Evolutionary conservation across 2,329 filamentous ascomycete species (phyloP).

Genomic region (Pseudogymnoascus sp.): DNA sequence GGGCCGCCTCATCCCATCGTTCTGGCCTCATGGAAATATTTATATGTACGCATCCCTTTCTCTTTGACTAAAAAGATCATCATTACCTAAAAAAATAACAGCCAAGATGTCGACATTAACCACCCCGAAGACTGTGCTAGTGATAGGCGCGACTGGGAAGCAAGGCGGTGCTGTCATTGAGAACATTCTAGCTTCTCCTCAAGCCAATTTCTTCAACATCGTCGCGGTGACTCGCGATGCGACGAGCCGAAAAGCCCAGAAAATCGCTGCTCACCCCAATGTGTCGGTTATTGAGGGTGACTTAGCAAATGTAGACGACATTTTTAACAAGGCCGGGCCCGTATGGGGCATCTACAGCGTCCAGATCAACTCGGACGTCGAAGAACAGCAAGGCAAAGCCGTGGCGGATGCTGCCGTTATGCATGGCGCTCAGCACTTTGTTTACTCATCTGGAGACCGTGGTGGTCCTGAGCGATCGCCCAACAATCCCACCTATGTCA

Average conservation of each 20-base stretch:
- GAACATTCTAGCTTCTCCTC: slow-evolving; percentile 13
- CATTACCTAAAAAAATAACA: background rate
- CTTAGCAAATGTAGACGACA: slow-evolving; percentile 40
- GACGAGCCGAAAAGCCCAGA: slow-evolving; percentile 41
- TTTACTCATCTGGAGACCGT: slow-evolving; percentile 55
- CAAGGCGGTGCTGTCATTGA: slow-evolving; percentile 26
- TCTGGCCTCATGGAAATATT: background rate
- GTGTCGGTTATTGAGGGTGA: slow-evolving; percentile 52
- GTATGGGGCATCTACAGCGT: slow-evolving; percentile 57
- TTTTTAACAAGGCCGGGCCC: slow-evolving; percentile 41
- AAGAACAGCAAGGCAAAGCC: slow-evolving; percentile 47
- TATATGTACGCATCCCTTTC: background rate
- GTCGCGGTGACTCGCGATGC: slow-evolving; percentile 52
- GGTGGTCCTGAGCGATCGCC: slow-evolving; percentile 41
- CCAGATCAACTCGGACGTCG: slow-evolving; percentile 35
- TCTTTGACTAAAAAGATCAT: background rate
- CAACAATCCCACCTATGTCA: slow-evolving; percentile 45
- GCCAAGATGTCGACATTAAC: background rate
- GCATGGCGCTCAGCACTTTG: slow-evolving; percentile 47
- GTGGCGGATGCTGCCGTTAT: slow-evolving; percentile 48
- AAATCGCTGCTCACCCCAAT: slow-evolving; percentile 36
- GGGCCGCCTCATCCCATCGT: background rate
- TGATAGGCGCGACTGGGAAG: slow-evolving; percentile 27
- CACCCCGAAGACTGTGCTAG: slow-evolving; percentile 12
- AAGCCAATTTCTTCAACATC: slow-evolving; percentile 8